Evolutionary conservation across 805 yeast genomes (phyloP), one percentile per base, ranked within the genome.

Genomic region (Blastobotrys terrestris): DNA sequence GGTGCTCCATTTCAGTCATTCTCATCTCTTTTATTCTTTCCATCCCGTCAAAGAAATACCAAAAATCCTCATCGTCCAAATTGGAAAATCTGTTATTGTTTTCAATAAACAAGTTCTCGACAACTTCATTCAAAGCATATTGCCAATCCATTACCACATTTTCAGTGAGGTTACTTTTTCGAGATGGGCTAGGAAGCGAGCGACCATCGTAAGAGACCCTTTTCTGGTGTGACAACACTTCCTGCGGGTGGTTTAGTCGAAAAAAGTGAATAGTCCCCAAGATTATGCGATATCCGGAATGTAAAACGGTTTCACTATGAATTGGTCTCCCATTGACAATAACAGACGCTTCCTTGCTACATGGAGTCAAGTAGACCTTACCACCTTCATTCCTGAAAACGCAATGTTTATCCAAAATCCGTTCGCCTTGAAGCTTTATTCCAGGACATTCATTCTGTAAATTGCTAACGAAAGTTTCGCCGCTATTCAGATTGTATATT

Each of bases 401-500:
- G 45, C 65, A 63, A 42, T 63, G 66, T 7, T 52, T 49, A 11
- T 42, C 44, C 13, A 52, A 22, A 18, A 63, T 60, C 14, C 48
- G 47, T 11, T 57, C 54, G 2, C 66, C 66, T 22, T 53, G 49
- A n/a, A 63, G 53, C 19, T 55, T 48, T n/a, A 63, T 62, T 19
- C 59, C 60, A 21, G 54, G 42, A 26, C n/a, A 42, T 3, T 47
- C 20, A 15, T 35, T 52, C 14, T 58, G 63, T 6, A 55, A 59
- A 43, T 56, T 60, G 22, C 64, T 60, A 11, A 63, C 64, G 2
- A 48, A 26, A 2, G 67, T 63, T 13, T 40, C 41, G 2, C 67
- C 67, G 3, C 52, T 54, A 39, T 56, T 54, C 41, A 63, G 54
- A 41, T 63, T 62, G 54, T 63, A 63, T 4, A 63, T 59, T 31